A percentile compares a stretch with the other conserved stretches of the same genome.
These are phyloP conservation scores for Erodium texanum DNA, from an alignment of 441 rosid genomes.

Conservation along the genomic window DNA sequence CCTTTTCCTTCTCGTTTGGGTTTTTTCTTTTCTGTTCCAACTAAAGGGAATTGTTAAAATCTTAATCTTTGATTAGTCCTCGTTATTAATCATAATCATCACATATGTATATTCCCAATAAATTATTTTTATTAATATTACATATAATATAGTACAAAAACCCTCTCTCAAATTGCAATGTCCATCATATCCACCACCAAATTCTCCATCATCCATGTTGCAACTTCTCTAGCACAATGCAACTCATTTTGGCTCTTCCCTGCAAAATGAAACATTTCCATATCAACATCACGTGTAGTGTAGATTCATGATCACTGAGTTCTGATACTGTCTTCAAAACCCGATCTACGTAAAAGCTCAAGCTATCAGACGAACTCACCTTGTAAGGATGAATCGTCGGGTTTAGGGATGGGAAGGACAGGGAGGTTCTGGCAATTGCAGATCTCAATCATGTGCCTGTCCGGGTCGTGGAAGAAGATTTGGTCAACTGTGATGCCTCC, in stretches of 20 bases:
- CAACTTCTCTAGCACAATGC: constrained; percentile 5
- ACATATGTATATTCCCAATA: too few species aligned
- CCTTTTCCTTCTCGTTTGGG: constrained; percentile 25
- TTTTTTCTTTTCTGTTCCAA: constrained; percentile 15
- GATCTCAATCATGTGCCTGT: constrained; percentile 21
- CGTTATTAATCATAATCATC: too few species aligned
- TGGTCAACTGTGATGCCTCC: constrained; percentile 19
- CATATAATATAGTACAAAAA: too few species aligned
- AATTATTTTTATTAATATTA: too few species aligned
- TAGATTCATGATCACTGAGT: too few species aligned
- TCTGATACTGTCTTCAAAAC: too few species aligned
- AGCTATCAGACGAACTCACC: not conserved
- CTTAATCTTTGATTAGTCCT: too few species aligned
- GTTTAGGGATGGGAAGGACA: constrained; percentile 12
- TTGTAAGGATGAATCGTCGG: not conserved
- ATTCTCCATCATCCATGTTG: constrained; percentile 7
- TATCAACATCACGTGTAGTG: too few species aligned
- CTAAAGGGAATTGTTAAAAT: constrained; percentile 3
- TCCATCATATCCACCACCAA: constrained; percentile 2
- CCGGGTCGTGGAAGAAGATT: constrained; percentile 23
- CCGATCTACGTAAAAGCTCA: too few species aligned
- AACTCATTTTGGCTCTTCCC: not conserved
- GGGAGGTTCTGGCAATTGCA: constrained; percentile 24
- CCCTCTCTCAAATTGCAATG: not conserved
- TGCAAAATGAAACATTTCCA: not conserved